Evolutionary conservation across 331 rosid genomes (phyloP).

Genomic region (Pyracantha coccinea): DNA sequence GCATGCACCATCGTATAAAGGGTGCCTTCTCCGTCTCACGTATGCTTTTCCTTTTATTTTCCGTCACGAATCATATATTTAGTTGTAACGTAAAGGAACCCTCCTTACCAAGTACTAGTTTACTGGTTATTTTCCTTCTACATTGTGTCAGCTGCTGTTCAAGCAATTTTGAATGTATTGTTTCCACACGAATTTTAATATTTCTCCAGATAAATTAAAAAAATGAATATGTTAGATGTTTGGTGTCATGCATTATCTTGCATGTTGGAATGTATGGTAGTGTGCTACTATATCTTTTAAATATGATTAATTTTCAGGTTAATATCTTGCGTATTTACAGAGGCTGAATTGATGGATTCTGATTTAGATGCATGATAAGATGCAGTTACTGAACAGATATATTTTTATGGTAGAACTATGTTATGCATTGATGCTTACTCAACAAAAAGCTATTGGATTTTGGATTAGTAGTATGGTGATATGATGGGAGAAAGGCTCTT

Average conservation of each 20-base stretch:
- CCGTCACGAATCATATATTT: neutral
- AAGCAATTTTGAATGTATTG: neutral
- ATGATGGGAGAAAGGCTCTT: neutral
- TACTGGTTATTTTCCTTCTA: neutral
- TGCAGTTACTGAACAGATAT: neutral
- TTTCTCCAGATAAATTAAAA: neutral
- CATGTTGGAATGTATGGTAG: neutral
- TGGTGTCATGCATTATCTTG: neutral
- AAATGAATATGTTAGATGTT: neutral
- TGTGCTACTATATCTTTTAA: neutral
- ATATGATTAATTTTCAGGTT: neutral
- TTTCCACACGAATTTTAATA: neutral
- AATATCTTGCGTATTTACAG: neutral
- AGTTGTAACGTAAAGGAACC: neutral
- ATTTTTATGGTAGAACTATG: neutral
- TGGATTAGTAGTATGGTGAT: neutral
- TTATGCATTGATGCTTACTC: neutral
- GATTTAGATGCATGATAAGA: neutral
- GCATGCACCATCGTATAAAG: neutral
- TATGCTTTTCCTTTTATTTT: neutral
- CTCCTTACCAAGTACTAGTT: neutral
- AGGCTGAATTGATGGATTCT: neutral
- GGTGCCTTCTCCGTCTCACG: slow-evolving; percentile 9
- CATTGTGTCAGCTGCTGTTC: neutral
- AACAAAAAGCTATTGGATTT: neutral